Percentiles rank a stretch among this genome's conserved stretches.
These are phyloP conservation scores for Cyclospora cayetanensis DNA, from an alignment of 169 alveolate species.

Conservation along the genomic window DNA sequence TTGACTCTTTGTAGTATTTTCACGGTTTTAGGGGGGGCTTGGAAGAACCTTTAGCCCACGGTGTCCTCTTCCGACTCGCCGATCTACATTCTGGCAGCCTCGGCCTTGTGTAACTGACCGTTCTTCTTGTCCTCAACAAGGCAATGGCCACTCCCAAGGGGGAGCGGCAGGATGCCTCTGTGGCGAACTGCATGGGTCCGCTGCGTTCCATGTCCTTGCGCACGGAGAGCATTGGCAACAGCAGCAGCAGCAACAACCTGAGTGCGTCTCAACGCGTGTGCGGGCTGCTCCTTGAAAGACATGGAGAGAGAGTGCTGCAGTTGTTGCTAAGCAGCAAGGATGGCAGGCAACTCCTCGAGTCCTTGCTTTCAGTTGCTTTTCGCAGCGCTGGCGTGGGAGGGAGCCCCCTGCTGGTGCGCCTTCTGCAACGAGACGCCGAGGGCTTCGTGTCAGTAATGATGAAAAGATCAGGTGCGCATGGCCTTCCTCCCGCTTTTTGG, in stretches of 20 bases:
- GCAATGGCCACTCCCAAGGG: no score
- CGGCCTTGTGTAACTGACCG: no score
- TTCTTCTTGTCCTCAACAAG: no score
- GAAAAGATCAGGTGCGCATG: not conserved
- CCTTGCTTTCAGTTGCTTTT: not conserved
- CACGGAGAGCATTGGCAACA: not conserved
- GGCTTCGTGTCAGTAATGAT: not conserved
- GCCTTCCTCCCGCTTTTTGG: not conserved
- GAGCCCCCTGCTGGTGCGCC: not conserved
- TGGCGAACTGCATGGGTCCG: not conserved
- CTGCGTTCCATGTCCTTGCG: not conserved
- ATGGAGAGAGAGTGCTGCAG: not conserved
- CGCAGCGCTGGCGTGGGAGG: not conserved
- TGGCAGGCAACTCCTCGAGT: not conserved
- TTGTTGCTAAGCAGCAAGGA: not conserved
- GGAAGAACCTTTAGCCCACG: no score
- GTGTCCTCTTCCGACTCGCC: no score
- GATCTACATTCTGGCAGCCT: no score
- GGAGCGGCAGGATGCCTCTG: no score
- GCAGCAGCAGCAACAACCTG: slow-evolving; percentile 24
- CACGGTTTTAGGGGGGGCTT: no score
- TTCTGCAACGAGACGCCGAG: not conserved
- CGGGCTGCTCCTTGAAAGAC: slow-evolving; percentile 27
- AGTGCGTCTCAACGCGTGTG: not conserved
- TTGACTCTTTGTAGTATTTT: no score